Base-by-base conservation (phyloP, 2,329 filamentous ascomycete genomes). In the Penicillium italicum region DNA sequence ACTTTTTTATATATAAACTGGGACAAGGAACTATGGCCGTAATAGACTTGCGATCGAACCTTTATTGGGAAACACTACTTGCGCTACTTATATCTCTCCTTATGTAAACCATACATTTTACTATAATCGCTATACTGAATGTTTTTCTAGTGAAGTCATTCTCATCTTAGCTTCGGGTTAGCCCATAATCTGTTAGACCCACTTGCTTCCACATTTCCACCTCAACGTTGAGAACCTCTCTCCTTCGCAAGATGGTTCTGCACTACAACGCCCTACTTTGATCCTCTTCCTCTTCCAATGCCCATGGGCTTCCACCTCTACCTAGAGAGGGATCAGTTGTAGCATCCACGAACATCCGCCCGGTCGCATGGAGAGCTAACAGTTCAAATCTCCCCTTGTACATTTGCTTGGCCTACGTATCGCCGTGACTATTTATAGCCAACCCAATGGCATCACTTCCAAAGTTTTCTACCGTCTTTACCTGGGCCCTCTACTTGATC, bases 401-500 rank as follows among this genome's bases (percentile, higher is more conserved):
- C 20, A 42, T 33, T 44, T 43, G 16, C 26, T 34, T 44, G 36
- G n/a, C 44, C 16, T 43, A 30, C 31, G 34, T 49, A 50, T 41
- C n/a, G 6, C 31, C 37, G 48, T 24, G 24, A 31, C 44, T 38
- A 44, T 34, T 36, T 46, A 58, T 49, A 42, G 50, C 7, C 28
- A 30, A 41, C 20, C 34, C 33, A 42, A 70, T 70, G 66, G 53
- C 64, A 16, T 57, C 66, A 16, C 18, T 64, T 6, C 63, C 66
- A n/a, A 70, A 63, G 34, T 46, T 67, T 37, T 72, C 69, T 6
- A 71, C 67, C 6, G 4, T 73, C 30, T 52, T 73, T n/a, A 62
- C 66, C 36, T 73, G 69, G 63, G 48, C 69, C 48, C 63, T 74
- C 47, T 74, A 74, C 59, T 64, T 72, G 30, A 57, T 74, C 47